Base-by-base conservation (phyloP, 768 basidiomycete species). In the Mycena belliarum region DNA sequence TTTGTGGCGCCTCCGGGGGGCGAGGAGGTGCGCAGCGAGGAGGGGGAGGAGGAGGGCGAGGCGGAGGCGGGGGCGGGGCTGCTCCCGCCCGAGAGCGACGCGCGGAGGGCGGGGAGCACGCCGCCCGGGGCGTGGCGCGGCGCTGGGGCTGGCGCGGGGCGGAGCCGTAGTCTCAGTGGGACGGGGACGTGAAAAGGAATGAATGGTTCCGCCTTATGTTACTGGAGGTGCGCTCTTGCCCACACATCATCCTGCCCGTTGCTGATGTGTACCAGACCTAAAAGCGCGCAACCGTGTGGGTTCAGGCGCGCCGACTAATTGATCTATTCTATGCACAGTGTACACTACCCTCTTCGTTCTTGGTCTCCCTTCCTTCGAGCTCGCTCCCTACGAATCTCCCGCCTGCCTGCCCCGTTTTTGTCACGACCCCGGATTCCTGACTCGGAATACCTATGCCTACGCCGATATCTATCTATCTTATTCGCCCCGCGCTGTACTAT, bases 91-190 rank as follows among this genome's bases (percentile, higher is more conserved):
- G 57, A 52, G 23, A 24, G 23, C 15, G 45, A 33, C 10, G 59
- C 16, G 35, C n/a, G 59, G 16, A 20, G 52, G 35, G 21, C 59
- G 43, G 59, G 49, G 52, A 60, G 59, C 52, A 54, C 44, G 43
- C 59, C 59, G 49, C 59, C 52, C 6, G 59, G 37, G 0, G 59
- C 58, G 47, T 59, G 58, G 58, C 58, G 58, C 43, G 58, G 58
- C 10, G 46, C 32, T 15, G 48, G 47, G 20, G 12, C 45, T 7
- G 52, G 38, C 29, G 52, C 52, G 18, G 52, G 47, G 37, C 42
- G 59, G 1, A 54, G 59, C 10, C 52, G 59, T 14, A 54, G 59
- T 18, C 7, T 60, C 37, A 47, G 58, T 11, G 58, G 57, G 37
- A 52, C 58, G 41, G 52, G 58, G 48, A 20, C 52, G 38, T 25